Conservation (phyloP, 495 filamentous ascomycete genomes). For the Clavariopsis aquatica region DNA sequence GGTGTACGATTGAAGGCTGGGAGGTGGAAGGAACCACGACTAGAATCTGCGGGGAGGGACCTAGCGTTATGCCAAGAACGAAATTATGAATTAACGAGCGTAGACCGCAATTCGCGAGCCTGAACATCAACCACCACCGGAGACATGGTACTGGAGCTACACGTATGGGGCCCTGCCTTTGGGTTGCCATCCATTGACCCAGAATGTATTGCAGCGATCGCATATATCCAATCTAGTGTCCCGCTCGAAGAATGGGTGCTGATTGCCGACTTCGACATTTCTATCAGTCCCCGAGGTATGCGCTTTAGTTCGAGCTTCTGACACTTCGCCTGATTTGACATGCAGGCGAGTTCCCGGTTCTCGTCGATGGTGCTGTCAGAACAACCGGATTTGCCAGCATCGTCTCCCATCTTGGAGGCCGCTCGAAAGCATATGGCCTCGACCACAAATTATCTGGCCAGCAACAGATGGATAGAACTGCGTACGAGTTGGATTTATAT, state of each 20-base stretch:
- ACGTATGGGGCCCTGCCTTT: slow-evolving; percentile 91
- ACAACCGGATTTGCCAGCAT: slow-evolving; percentile 74
- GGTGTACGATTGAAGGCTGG: neutral
- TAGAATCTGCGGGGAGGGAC: neutral
- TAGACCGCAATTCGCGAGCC: neutral
- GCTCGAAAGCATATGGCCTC: slow-evolving; percentile 54
- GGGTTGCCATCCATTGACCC: slow-evolving; percentile 84
- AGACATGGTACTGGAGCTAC: slow-evolving; percentile 70
- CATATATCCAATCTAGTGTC: slow-evolving; percentile 61
- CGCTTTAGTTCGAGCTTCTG: slow-evolving; percentile 9
- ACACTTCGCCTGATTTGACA: slow-evolving; percentile 14
- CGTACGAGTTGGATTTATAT: slow-evolving; percentile 46
- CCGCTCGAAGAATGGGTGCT: slow-evolving; percentile 66
- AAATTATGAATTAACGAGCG: neutral
- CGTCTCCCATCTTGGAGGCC: slow-evolving; percentile 61
- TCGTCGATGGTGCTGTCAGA: slow-evolving; percentile 65
- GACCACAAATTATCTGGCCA: slow-evolving; percentile 52
- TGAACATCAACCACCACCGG: too few species aligned
- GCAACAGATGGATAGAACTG: slow-evolving; percentile 56
- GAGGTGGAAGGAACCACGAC: neutral
- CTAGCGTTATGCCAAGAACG: neutral
- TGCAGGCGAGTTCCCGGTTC: slow-evolving; percentile 71
- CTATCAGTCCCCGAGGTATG: slow-evolving; percentile 75
- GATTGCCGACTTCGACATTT: slow-evolving; percentile 72
- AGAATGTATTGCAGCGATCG: slow-evolving; percentile 70